A percentile compares a stretch with the other conserved stretches of the same genome.
Conservation (phyloP, 83 land plant species). For the Picea mariana region DNA sequence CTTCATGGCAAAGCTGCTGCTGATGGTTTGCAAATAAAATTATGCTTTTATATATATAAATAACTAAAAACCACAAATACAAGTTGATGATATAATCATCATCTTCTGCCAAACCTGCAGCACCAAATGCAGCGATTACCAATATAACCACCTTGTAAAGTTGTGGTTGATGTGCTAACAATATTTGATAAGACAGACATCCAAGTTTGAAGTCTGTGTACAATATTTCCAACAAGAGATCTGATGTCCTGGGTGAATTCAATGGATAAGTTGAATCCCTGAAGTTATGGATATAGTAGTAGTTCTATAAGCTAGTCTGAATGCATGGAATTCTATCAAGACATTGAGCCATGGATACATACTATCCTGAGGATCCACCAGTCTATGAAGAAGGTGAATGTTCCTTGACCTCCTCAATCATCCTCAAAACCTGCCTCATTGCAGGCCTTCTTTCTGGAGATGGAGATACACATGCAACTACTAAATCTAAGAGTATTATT, state of each 20-base stretch:
- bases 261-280: constrained; percentile 3
- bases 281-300: neutral
- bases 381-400: constrained; percentile 53
- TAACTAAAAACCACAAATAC: too few relatives aligned
- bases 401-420: constrained; percentile 53
- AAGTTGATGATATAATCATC: too few relatives aligned
- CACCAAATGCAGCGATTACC: neutral
- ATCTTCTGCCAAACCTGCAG: too few relatives aligned
- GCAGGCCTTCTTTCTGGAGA: constrained; percentile 67
- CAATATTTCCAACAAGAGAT: neutral
- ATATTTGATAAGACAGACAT: neutral
- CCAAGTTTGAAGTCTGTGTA: neutral
- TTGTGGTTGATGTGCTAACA: neutral
- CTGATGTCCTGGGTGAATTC: neutral
- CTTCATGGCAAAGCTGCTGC: too few relatives aligned
- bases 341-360: constrained; percentile 11
- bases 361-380: constrained; percentile 26
- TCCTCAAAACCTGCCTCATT: constrained; percentile 64
- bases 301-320: neutral
- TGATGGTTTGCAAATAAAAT: too few relatives aligned
- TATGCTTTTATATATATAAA: too few relatives aligned
- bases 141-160: neutral
- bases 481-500: constrained; percentile 48
- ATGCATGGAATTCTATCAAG: neutral
- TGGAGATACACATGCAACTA: constrained; percentile 31